Evolutionary conservation across 306 rosid species (phyloP).

Genomic region (Lotus japonicus): DNA sequence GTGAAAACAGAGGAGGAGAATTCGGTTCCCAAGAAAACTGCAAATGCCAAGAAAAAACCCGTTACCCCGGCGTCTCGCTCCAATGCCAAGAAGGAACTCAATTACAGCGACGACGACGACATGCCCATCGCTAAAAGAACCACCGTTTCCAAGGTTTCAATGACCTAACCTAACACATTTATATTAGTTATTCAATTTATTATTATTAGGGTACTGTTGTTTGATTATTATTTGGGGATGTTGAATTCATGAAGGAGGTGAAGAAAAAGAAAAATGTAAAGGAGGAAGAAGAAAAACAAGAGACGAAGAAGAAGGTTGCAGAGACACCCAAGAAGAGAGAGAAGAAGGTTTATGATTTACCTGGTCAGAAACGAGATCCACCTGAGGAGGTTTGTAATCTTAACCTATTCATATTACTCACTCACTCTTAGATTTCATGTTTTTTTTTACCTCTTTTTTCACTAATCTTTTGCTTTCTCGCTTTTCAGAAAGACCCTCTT

Average conservation of each 20-base stretch:
- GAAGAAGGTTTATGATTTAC: conserved; percentile 68
- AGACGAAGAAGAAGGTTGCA: conserved; percentile 10
- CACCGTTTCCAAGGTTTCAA: conserved; percentile 39
- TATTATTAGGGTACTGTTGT: background rate
- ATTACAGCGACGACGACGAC: conserved; percentile 25
- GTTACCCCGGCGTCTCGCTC: too few relatives aligned
- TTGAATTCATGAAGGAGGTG: conserved; percentile 26
- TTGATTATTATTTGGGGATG: background rate
- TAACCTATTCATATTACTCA: background rate
- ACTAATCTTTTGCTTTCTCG: background rate
- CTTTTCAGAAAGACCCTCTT: conserved; percentile 72
- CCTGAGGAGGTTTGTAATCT: conserved; percentile 94
- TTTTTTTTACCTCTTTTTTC: background rate
- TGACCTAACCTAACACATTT: background rate
- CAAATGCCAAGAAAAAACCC: conserved; percentile 25
- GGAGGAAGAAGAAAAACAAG: conserved; percentile 3
- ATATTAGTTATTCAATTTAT: too few relatives aligned
- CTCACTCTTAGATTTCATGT: background rate
- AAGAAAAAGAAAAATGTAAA: conserved; percentile 32
- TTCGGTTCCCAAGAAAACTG: conserved; percentile 15
- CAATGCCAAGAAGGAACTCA: conserved; percentile 34
- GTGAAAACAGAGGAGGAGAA: conserved; percentile 30
- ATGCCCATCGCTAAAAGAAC: conserved; percentile 22
- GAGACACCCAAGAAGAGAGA: conserved; percentile 37
- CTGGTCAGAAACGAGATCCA: conserved; percentile 90